Evolutionary conservation across 2,329 filamentous ascomycete genomes (phyloP), one percentile per base, ranked within the genome.

Genomic region (Fusarium longipes): DNA sequence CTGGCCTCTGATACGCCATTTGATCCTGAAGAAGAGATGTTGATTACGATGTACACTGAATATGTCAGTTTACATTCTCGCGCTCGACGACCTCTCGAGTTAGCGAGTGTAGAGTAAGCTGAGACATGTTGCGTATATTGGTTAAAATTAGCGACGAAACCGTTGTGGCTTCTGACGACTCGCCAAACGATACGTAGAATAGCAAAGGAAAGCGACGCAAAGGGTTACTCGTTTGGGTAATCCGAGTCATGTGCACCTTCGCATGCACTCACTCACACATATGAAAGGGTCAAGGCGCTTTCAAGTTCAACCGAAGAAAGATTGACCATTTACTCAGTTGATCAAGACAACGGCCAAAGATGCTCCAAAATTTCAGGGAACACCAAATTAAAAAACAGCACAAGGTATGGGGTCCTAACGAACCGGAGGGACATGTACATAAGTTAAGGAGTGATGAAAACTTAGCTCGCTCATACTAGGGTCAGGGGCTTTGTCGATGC

Each of bases 181-280:
- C 43, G 27, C n/a, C 38, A 54, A 33, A 61, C 11, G 8, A 33
- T 29, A 54, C 24, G 39, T 29, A 33, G 32, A 48, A 68, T 38
- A 49, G 45, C 25, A 49, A 38, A 12, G 10, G 9, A 17, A 49
- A 38, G 45, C 45, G 18, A 36, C 32, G 30, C 45, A 49, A 49
- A 49, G 71, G 63, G 24, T 68, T 73, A 70, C 71, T 65, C 24
- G 29, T 63, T 72, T 63, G 18, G 70, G 71, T 25, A 73, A 72
- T 55, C 71, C 71, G 71, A 52, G 18, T 57, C 35, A 61, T 57
- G 35, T 42, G 44, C 49, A 54, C 36, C 40, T 25, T 29, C 38
- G 43, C 48, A 54, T 15, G 35, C 20, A 57, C n/a, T 38, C 39
- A 22, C 27, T n/a, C n/a, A n/a, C 30, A 44, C 36, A 39, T 24